Base-by-base conservation (phyloP, 2,329 filamentous ascomycete species). In the Fusarium mangiferae region DNA sequence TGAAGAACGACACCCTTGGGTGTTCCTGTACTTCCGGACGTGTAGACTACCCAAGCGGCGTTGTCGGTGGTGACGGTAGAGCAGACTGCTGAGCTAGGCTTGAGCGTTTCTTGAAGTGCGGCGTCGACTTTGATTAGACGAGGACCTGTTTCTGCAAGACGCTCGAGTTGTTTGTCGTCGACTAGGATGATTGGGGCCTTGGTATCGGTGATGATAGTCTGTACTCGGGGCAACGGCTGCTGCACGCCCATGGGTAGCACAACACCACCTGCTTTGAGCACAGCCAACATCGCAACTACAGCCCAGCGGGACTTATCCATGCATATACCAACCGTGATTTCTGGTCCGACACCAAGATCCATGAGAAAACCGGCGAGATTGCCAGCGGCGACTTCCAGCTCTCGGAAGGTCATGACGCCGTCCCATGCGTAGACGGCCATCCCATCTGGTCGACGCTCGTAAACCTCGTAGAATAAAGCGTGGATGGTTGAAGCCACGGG, bases 31-130 rank as follows among this genome's bases (percentile, higher is more conserved):
- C 51, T 58, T 33, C 60, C 60, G 1, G 60, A 62, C 5, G 59
- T 62, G 22, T 62, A 62, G 9, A 62, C 59, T 7, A 62, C 51
- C 59, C 59, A 62, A 13, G 51, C 59, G 3, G 59, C 49, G 24
- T 58, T 56, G 22, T 14, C 30, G 22, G 59, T 22, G 10, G 11
- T 36, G 18, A 58, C 55, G 18, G 30, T 58, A 7, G 55, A 58
- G n/a, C 55, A 48, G 41, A 58, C 41, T 4, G 7, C 20, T 35
- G n/a, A 6, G 24, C 22, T 57, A 13, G 56, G 33, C 5, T 30
- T 15, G 20, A 59, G 56, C 2, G 20, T 38, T 2, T 24, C 12
- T 15, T 51, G 33, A 2, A 51, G 56, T 4, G 15, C 17, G 1
- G 41, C 24, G 24, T 59, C 44, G 24, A 59, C 56, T 7, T 30